Base-by-base conservation (phyloP, 2,329 filamentous ascomycete genomes). In the Ceratocystis colombiana region DNA sequence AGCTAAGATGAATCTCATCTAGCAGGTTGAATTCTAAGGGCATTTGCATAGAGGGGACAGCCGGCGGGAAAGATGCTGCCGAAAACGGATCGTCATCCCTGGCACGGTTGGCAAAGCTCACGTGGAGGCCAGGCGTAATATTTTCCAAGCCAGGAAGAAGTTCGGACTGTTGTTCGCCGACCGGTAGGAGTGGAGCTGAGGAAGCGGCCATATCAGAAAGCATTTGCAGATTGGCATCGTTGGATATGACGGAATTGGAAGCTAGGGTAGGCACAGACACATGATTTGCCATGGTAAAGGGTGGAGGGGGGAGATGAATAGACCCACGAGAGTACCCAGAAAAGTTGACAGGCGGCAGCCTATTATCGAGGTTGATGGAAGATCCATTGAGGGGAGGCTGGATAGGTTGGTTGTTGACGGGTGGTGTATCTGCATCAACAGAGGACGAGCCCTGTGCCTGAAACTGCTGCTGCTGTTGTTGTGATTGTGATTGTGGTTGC, bases 11-110 rank as follows among this genome's bases (percentile, higher is more conserved):
- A 50, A 65, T 59, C 10, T 65, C 64, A 28, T 65, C 64, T 10
- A 65, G 22, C 17, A 65, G 8, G 53, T 65, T 65, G 37, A 65
- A 65, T 17, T 65, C 64, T 10, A 65, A n/a, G 1, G 70, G 70
- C 3, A 72, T 70, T 8, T 79, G 77, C 7, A 74, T 69, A 1
- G 73, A 71, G 7, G 64, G 33, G 28, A 65, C 48, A 37, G 48
- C 50, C 45, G 64, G 37, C 5, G 64, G 64, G 20, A 65, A 65
- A 25, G 48, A 45, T 8, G 50, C 44, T 6, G 53, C 44, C 3
- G 64, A 65, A 28, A 65, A 46, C 25, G 50, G 50, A 28, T 65
- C 53, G 20, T 59, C 55, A 37, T 57, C 50, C 12, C 50, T 22
- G 7, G 50, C 50, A 45, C 64, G 53, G 8, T 28, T 57, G 25